A percentile compares a stretch with the other conserved stretches of the same genome.
These are phyloP conservation scores for Amanita exitialis DNA, from an alignment of 768 basidiomycete species.

Conservation along the genomic window DNA sequence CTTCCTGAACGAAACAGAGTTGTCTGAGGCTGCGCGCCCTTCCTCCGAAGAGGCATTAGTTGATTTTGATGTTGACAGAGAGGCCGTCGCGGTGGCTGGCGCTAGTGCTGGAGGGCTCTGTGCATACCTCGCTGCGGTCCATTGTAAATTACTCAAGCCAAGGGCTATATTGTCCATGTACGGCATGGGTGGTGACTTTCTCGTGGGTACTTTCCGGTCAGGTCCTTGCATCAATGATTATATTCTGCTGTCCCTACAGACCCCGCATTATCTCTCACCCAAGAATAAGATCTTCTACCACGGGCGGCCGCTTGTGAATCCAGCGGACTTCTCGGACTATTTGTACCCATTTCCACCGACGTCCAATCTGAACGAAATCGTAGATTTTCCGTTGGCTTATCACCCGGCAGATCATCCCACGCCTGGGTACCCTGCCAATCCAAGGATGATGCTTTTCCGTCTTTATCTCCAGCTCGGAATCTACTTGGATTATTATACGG, in stretches of 20 bases:
- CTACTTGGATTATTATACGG: slow-evolving; percentile 51
- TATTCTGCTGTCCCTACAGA: slow-evolving; percentile 21
- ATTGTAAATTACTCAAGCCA: slow-evolving; percentile 38
- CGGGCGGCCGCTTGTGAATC: slow-evolving; percentile 46
- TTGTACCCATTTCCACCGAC: slow-evolving; percentile 29
- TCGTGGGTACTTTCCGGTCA: slow-evolving; percentile 21
- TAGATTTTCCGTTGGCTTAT: slow-evolving; percentile 38
- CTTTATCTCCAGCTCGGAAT: slow-evolving; percentile 51
- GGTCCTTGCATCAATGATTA: neutral
- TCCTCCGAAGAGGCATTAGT: neutral
- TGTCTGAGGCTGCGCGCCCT: slow-evolving; percentile 1
- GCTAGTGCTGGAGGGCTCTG: slow-evolving; percentile 56
- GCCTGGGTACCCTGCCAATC: slow-evolving; percentile 53
- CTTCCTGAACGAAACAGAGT: slow-evolving; percentile 25
- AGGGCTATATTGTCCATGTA: slow-evolving; percentile 48
- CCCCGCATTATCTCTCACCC: slow-evolving; percentile 35
- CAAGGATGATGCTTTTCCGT: slow-evolving; percentile 47
- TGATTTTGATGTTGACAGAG: slow-evolving; percentile 28
- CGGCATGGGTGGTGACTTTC: slow-evolving; percentile 52
- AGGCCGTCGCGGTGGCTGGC: slow-evolving; percentile 42
- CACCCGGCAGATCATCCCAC: slow-evolving; percentile 31
- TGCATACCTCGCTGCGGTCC: slow-evolving; percentile 48
- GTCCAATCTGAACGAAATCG: slow-evolving; percentile 12
- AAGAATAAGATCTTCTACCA: slow-evolving; percentile 44
- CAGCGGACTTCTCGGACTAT: slow-evolving; percentile 32